Base-by-base conservation (phyloP, 2,329 filamentous ascomycete species). In the Cadophora malorum region DNA sequence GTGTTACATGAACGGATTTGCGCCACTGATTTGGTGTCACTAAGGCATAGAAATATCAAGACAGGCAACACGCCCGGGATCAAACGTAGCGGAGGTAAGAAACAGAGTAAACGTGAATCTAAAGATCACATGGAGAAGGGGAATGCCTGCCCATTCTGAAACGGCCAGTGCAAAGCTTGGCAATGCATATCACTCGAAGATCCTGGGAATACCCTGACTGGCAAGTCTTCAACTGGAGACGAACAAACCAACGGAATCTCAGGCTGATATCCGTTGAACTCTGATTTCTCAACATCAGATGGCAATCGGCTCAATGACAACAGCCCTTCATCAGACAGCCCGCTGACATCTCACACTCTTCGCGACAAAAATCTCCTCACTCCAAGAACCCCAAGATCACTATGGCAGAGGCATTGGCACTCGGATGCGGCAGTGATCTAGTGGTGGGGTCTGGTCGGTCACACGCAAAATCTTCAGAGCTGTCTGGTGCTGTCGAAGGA, bases 141-240 rank as follows among this genome's bases (percentile, higher is more conserved):
- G 12, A 41, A 25, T 28, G 21, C 35, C 56, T 28, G 25, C 25
- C 25, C 23, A n/a, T 35, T 14, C 23, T 49, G 23, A 56, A 56
- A 56, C 38, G 4, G 3, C 28, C 50, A 25, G 19, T n/a, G 12
- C 59, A 49, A 62, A 50, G 41, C 59, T 62, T 62, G 59, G 59
- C 59, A 49, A 49, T 62, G 28, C 59, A 33, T 16, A 60, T 60
- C 38, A 38, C 31, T n/a, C 28, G 16, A 23, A 12, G 8, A 47
- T n/a, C 21, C 38, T 60, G 58, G 58, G 41, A 12, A 49, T 47
- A 49, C 0, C 38, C 59, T 41, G 28, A 62, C n/a, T 7, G 4
- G 25, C 4, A 62, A 47, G 38, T 61, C 58, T 16, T 21, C 25
- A 14, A 49, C 19, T 50, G 28, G 23, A 62, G 59, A 62, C 45